These are phyloP conservation scores for Uromyces viciae-fabae DNA, from an alignment of 1,284 basidiomycete species.

Conservation along the genomic window DNA sequence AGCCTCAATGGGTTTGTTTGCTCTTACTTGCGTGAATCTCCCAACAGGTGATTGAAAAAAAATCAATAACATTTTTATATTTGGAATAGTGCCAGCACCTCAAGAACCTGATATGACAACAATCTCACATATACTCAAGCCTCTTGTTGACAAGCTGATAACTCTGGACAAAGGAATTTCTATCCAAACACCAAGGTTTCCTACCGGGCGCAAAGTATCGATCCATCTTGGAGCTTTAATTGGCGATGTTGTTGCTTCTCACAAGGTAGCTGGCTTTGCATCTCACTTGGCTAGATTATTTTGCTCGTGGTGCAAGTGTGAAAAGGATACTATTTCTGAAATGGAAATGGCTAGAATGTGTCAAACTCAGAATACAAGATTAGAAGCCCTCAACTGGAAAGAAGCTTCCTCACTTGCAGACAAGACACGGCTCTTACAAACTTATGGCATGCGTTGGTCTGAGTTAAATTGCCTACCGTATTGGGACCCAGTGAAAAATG, in stretches of 20 bases:
- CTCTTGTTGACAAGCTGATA: slow-evolving; percentile 20
- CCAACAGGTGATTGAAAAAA: not conserved
- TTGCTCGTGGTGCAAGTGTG: slow-evolving; percentile 17
- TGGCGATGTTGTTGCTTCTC: slow-evolving; percentile 17
- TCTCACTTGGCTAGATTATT: slow-evolving; percentile 1
- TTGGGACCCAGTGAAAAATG: not conserved
- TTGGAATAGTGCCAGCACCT: not conserved
- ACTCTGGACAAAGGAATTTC: not conserved
- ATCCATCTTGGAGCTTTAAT: slow-evolving; percentile 7
- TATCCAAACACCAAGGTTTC: not conserved
- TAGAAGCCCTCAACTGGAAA: not conserved
- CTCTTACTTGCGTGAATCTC: slow-evolving; percentile 20
- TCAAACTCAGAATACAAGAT: not conserved
- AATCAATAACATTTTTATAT: not conserved
- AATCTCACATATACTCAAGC: slow-evolving; percentile 16
- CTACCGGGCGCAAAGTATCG: not conserved
- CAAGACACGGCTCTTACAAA: not conserved
- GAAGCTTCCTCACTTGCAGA: not conserved
- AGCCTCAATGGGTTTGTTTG: slow-evolving; percentile 16
- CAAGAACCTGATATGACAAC: not conserved
- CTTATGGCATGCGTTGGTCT: not conserved
- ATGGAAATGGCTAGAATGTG: not conserved
- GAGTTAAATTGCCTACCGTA: slow-evolving; percentile 1
- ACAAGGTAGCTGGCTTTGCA: slow-evolving; percentile 6
- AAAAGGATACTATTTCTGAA: not conserved